Evolutionary conservation across 2,329 filamentous ascomycete species (phyloP).

Genomic region (Fusarium sp.): DNA sequence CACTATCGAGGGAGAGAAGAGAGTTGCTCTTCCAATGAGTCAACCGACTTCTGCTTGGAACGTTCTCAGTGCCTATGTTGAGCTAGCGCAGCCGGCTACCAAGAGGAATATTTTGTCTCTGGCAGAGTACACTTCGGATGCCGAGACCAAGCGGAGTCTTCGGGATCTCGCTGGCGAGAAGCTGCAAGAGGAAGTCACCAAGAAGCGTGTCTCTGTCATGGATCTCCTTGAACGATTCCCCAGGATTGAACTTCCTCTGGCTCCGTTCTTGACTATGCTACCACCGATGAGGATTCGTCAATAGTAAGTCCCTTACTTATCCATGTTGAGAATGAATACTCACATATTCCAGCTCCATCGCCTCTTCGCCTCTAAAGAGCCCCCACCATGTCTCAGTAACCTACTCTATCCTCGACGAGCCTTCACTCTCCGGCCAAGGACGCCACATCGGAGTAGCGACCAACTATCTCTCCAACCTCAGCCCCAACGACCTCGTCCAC

Average conservation of each 20-base stretch:
- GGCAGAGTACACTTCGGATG: constrained; percentile 47
- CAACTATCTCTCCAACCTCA: constrained; percentile 65
- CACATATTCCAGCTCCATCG: constrained; percentile 63
- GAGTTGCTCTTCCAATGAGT: constrained; percentile 62
- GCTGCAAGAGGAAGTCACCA: constrained; percentile 53
- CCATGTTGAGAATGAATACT: neutral
- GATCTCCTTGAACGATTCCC: constrained; percentile 72
- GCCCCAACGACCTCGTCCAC: constrained; percentile 53
- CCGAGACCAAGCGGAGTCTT: constrained; percentile 47
- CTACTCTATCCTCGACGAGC: constrained; percentile 2
- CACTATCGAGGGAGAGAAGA: constrained; percentile 62
- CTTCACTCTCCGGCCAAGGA: constrained; percentile 50
- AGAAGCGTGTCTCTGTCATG: constrained; percentile 66
- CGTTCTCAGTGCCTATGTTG: constrained; percentile 74
- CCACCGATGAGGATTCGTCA: constrained; percentile 67
- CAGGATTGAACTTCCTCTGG: constrained; percentile 65
- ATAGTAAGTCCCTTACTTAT: constrained; percentile 31
- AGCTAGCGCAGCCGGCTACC: constrained; percentile 75
- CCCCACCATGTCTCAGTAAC: constrained; percentile 37
- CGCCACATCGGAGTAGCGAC: constrained; percentile 66
- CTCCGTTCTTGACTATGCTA: constrained; percentile 71
- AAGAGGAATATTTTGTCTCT: constrained; percentile 57
- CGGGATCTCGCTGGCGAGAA: constrained; percentile 53
- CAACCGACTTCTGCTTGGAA: constrained; percentile 68
- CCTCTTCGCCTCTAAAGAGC: constrained; percentile 73